A percentile compares a stretch with the other conserved stretches of the same genome.
These are phyloP conservation scores for Adiantum capillusveneris DNA, from an alignment of 75 land plant genomes.

Conservation along the genomic window DNA sequence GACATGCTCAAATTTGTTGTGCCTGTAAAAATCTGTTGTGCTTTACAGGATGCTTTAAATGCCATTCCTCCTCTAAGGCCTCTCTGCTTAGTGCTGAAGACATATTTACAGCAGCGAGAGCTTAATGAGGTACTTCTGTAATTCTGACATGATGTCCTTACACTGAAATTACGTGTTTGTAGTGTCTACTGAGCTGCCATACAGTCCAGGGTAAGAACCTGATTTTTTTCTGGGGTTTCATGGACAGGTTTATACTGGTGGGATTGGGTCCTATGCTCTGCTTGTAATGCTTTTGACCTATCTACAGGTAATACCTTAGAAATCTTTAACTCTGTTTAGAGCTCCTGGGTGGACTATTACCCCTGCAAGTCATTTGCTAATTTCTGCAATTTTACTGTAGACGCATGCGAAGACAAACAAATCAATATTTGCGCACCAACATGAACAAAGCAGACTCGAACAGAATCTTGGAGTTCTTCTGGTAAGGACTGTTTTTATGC, in stretches of 20 bases:
- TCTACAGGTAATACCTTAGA: slow-evolving; percentile 53
- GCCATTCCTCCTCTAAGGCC: slow-evolving; percentile 79
- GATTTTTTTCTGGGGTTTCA: too few species aligned
- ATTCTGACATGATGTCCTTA: too few species aligned
- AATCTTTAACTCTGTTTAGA: background rate
- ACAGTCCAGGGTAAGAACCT: too few species aligned
- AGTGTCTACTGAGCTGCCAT: too few species aligned
- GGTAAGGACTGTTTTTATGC: background rate
- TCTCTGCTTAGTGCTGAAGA: slow-evolving; percentile 84
- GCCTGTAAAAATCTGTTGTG: too few species aligned
- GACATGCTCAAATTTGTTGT: background rate
- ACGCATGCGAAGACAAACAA: background rate
- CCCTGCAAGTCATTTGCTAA: too few species aligned
- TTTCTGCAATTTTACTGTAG: background rate
- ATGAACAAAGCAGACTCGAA: slow-evolving; percentile 1
- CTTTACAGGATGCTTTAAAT: slow-evolving; percentile 54
- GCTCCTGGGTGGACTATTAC: too few species aligned
- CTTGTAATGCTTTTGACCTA: slow-evolving; percentile 81
- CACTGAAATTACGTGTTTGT: too few species aligned
- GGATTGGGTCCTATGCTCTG: slow-evolving; percentile 95
- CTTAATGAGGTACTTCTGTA: slow-evolving; percentile 92
- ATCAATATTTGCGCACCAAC: background rate
- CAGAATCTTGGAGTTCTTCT: slow-evolving; percentile 12
- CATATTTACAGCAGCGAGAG: slow-evolving; percentile 92
- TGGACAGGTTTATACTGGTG: slow-evolving; percentile 92